Evolutionary conservation across 805 yeast species (phyloP).

Genomic region (Candida anglica): DNA sequence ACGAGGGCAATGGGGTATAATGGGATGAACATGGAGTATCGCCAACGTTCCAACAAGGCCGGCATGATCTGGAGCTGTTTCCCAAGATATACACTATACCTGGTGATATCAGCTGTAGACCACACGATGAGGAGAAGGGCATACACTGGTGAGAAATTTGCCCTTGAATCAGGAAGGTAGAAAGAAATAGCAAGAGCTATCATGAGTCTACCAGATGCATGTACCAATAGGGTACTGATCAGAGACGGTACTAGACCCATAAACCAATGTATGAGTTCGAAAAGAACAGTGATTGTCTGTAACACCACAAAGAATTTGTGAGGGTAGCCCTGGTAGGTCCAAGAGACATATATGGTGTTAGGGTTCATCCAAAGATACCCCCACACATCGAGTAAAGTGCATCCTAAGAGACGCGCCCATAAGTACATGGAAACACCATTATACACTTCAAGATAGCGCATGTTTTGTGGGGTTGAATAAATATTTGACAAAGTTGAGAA

Average conservation of each 20-base stretch:
- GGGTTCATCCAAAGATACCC: constrained; percentile 4
- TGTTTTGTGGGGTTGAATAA: too few species aligned
- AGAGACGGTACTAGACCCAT: constrained; percentile 26
- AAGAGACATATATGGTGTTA: constrained; percentile 7
- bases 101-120: constrained; percentile 24
- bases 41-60: constrained; percentile 7
- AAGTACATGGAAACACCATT: background rate
- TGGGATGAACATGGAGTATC: constrained; percentile 25
- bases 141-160: constrained; percentile 16
- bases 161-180: constrained; percentile 23
- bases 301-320: constrained; percentile 22
- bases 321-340: constrained; percentile 15
- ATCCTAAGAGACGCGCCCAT: background rate
- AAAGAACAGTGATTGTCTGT: constrained; percentile 21
- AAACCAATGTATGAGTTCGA: constrained; percentile 20
- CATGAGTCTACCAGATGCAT: constrained; percentile 24
- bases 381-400: constrained; percentile 8
- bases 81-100: constrained; percentile 23
- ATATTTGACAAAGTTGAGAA: too few species aligned
- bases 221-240: constrained; percentile 19
- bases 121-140: constrained; percentile 16
- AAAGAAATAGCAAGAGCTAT: constrained; percentile 26
- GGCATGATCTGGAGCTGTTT: constrained; percentile 8
- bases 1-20: constrained; percentile 28
- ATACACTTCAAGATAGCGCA: constrained; percentile 1